These are phyloP conservation scores for Elaphomyces granulatus DNA, from an alignment of 495 filamentous ascomycete species.

Conservation along the genomic window DNA sequence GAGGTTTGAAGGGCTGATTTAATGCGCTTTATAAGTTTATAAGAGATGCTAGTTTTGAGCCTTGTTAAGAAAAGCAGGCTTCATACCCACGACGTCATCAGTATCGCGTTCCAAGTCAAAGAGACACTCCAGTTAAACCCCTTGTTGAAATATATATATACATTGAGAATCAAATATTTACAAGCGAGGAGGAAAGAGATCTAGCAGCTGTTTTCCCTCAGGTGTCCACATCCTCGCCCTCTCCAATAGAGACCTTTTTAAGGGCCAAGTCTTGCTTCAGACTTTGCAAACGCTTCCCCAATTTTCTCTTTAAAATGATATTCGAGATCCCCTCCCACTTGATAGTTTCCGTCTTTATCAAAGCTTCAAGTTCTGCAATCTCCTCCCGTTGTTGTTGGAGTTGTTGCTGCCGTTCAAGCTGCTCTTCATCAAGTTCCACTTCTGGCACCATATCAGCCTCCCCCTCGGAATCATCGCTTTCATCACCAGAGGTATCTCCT, in stretches of 20 bases:
- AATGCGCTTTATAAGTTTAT: too few species aligned
- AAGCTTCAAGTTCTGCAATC: constrained; percentile 32
- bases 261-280: constrained; percentile 33
- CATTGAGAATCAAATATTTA: too few species aligned
- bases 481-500: constrained; percentile 26
- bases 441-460: constrained; percentile 44
- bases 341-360: constrained; percentile 31
- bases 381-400: constrained; percentile 36
- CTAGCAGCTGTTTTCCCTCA: too few species aligned
- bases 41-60: too few species aligned
- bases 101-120: too few species aligned
- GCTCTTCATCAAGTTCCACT: constrained; percentile 44
- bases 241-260: constrained; percentile 36
- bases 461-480: constrained; percentile 42
- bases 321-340: constrained; percentile 31
- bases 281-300: constrained; percentile 32
- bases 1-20: too few species aligned
- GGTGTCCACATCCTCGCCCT: constrained; percentile 21
- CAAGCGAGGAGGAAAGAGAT: too few species aligned
- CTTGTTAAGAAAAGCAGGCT: too few species aligned
- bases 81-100: too few species aligned
- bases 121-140: too few species aligned
- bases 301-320: constrained; percentile 35
- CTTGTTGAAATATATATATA: too few species aligned
- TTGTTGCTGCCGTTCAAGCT: constrained; percentile 32